Conservation (phyloP, 1,284 basidiomycete genomes). For the Cutaneotrichosporon cutaneum region DNA sequence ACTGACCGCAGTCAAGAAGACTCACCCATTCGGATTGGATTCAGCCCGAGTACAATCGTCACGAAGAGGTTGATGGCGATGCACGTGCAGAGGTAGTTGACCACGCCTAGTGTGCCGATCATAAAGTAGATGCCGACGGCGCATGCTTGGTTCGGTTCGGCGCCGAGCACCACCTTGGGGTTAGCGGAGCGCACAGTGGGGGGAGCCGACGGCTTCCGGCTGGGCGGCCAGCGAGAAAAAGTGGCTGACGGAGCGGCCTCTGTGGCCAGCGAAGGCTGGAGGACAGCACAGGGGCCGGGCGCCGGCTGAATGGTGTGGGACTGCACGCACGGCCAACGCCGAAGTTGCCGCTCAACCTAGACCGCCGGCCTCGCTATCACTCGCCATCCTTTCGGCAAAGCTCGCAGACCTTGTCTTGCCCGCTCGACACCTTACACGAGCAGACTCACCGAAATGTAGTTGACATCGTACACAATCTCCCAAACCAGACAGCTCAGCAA, state of each 20-base stretch:
- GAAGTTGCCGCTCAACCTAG: neutral
- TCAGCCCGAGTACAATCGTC: slow-evolving; percentile 38
- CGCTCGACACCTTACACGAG: neutral
- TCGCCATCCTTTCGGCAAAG: too few species aligned
- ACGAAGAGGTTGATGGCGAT: slow-evolving; percentile 44
- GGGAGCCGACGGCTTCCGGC: neutral
- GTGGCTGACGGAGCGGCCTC: neutral
- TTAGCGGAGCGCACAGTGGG: neutral
- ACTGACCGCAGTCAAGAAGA: neutral
- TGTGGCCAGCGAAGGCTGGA: neutral
- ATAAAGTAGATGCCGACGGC: slow-evolving; percentile 37
- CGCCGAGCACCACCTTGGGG: slow-evolving; percentile 6
- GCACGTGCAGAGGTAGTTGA: slow-evolving; percentile 40
- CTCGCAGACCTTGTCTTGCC: neutral
- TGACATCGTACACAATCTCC: slow-evolving; percentile 36
- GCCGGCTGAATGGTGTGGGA: neutral
- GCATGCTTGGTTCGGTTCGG: slow-evolving; percentile 20
- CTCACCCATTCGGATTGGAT: slow-evolving; percentile 29
- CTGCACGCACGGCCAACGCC: neutral
- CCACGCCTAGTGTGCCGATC: slow-evolving; percentile 34
- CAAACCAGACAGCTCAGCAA: slow-evolving; percentile 36
- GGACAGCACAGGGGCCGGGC: neutral
- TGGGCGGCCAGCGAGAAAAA: too few species aligned
- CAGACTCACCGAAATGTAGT: slow-evolving; percentile 25
- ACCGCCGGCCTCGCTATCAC: neutral